A percentile compares a stretch with the other conserved stretches of the same genome.
phyloP scores from a whole-genome alignment of 768 basidiomycete genomes.

The Pleurotus djamor region DNA sequence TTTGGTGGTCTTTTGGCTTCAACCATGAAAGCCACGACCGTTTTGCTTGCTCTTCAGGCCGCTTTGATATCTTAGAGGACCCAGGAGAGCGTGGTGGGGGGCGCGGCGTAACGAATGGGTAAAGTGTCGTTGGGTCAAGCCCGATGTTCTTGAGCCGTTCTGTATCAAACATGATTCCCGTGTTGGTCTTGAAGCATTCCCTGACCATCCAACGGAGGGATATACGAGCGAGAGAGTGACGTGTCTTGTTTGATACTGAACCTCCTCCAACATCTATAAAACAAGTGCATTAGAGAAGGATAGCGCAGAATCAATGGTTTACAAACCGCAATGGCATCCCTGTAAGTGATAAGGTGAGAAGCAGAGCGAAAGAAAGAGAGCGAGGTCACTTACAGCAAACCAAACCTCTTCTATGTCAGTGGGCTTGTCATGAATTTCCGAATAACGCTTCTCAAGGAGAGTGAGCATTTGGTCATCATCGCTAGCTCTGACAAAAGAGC shows the following conservation, averaged over 20 bases:
- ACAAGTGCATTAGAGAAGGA: not conserved
- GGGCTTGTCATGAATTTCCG: constrained; percentile 11
- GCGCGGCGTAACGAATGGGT: constrained; percentile 34
- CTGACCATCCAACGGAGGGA: constrained; percentile 73
- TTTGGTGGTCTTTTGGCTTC: constrained; percentile 1
- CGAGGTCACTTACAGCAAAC: constrained; percentile 34
- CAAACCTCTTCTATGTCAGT: constrained; percentile 51
- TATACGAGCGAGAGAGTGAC: constrained; percentile 49
- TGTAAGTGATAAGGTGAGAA: constrained; percentile 9
- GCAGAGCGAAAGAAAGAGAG: not conserved
- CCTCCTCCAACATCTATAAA: constrained; percentile 28
- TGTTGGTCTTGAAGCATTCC: constrained; percentile 58
- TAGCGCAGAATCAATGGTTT: not conserved
- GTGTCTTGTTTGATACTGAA: constrained; percentile 36
- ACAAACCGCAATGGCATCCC: constrained; percentile 33
- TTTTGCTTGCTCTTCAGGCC: constrained; percentile 11
- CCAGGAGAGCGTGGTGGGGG: constrained; percentile 29
- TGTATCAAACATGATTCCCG: constrained; percentile 60
- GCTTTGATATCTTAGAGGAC: constrained; percentile 19
- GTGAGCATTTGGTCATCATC: constrained; percentile 1
- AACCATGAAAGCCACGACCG: constrained; percentile 13
- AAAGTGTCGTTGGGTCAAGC: constrained; percentile 45
- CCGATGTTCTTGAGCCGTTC: constrained; percentile 45
- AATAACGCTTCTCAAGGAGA: constrained; percentile 23
- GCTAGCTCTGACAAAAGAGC: not conserved